A percentile compares a stretch with the other conserved stretches of the same genome.
Conservation (phyloP, 257 asterid species). For the Nemophila menziesii region DNA sequence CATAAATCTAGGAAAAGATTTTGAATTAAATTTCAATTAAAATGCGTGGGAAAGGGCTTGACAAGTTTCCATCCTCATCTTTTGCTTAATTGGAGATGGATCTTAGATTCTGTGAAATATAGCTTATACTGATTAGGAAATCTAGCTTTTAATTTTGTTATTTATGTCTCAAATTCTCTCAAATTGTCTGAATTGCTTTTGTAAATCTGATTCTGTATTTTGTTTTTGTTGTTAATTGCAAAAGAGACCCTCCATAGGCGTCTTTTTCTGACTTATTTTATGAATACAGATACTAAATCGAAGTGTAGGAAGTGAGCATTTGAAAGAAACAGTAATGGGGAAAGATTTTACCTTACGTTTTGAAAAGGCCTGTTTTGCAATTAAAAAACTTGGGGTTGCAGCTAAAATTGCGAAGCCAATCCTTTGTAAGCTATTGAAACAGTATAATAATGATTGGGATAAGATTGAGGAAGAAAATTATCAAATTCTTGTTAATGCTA, state of each 20-base stretch:
- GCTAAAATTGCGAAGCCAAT: conserved; percentile 29
- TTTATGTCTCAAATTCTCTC: too few relatives aligned
- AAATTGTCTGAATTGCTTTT: too few relatives aligned
- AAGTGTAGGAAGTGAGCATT: not conserved
- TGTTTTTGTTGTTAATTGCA: too few relatives aligned
- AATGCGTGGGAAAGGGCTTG: too few relatives aligned
- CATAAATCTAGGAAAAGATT: too few relatives aligned
- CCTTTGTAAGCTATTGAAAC: conserved; percentile 28
- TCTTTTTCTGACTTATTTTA: not conserved
- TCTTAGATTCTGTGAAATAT: too few relatives aligned
- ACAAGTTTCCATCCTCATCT: too few relatives aligned
- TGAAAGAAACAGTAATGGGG: conserved; percentile 23
- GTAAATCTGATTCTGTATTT: not conserved
- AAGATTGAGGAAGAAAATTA: conserved; percentile 52
- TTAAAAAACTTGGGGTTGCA: conserved; percentile 33
- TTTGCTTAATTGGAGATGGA: too few relatives aligned
- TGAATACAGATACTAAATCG: not conserved
- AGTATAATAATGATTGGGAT: conserved; percentile 32
- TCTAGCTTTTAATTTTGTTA: too few relatives aligned
- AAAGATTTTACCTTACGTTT: conserved; percentile 8
- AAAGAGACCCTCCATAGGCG: too few relatives aligned
- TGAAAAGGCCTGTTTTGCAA: conserved; percentile 28
- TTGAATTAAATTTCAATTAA: too few relatives aligned
- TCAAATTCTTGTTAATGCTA: conserved; percentile 50
- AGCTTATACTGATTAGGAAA: too few relatives aligned